A percentile compares a stretch with the other conserved stretches of the same genome.
phyloP scores from a whole-genome alignment of 768 basidiomycete genomes.

The Russula olivacea region DNA sequence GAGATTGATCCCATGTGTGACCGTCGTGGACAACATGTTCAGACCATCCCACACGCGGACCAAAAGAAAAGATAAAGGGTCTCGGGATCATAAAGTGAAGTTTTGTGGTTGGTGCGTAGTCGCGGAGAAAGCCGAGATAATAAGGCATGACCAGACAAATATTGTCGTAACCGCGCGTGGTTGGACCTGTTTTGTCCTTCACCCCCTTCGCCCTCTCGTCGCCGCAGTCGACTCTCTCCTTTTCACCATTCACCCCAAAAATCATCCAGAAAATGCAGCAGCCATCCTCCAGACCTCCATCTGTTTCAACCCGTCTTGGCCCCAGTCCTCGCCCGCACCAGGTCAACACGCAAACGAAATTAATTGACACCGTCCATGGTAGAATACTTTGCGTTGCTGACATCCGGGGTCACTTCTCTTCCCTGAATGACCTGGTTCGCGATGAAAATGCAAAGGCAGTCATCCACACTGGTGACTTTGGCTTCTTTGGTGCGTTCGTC shows the following conservation, averaged over 20 bases:
- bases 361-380: conserved; percentile 74
- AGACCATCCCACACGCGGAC: no score
- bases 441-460: conserved; percentile 88
- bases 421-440: conserved; percentile 83
- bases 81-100: no score
- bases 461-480: conserved; percentile 98
- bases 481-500: conserved; percentile 71
- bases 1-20: no score
- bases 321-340: conserved; percentile 49
- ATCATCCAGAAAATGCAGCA: conserved; percentile 39
- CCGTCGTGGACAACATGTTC: no score
- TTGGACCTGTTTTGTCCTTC: not conserved
- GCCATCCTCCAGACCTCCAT: conserved; percentile 50
- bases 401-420: conserved; percentile 80
- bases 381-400: conserved; percentile 94
- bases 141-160: not conserved
- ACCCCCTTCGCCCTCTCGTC: not conserved
- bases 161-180: not conserved
- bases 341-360: conserved; percentile 72
- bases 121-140: conserved; percentile 6
- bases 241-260: not conserved
- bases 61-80: no score
- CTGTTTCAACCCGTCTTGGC: conserved; percentile 53
- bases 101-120: not conserved
- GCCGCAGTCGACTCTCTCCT: not conserved